Evolutionary conservation across 2,329 filamentous ascomycete genomes (phyloP), one percentile per base, ranked within the genome.

Genomic region (Chrysosporium keratinophilum): DNA sequence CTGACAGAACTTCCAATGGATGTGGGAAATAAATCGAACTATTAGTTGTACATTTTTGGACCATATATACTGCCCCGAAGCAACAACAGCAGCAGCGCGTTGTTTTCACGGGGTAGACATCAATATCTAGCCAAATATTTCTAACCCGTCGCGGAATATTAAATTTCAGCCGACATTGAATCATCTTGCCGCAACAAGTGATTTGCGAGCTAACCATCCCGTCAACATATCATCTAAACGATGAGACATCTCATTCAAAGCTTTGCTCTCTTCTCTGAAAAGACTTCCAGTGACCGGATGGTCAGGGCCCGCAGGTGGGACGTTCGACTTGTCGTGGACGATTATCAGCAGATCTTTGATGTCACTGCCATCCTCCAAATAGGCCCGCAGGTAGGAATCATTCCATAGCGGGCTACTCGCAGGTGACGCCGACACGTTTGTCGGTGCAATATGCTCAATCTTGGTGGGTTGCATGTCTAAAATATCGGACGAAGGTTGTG

Each of bases 291-390:
- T 88, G 43, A 95, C 77, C 0, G 91, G 91, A 67, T 97, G 90
- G 54, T 95, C 88, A n/a, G 80, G 78, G 1, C 85, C 81, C 6
- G 85, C 87, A 15, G 88, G 86, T 41, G 82, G 79, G 14, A 94
- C 83, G 56, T 90, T 87, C 12, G 83, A 86, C 67, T 90, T 95
- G 70, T 97, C 90, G 65, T 95, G 90, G 28, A 98, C 88, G 57
- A 98, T 86, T 37, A 90, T 79, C 50, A 97, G 78, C 66, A 97
- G 79, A 66, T 98, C 91, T 49, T 88, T 82, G 60, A 98, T 88
- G 58, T 95, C 88, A 34, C 84, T 83, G 57, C 88, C 83, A 61
- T 93, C 88, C 60, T 97, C 91, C 63, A 97, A 85, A 71, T 96
- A 98, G 12, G 87, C 84, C 56, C 88, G 82, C 28, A 98, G 78